A percentile compares a stretch with the other conserved stretches of the same genome.
phyloP scores from a whole-genome alignment of 2,329 filamentous ascomycete genomes.

The Zalaria sp. region DNA sequence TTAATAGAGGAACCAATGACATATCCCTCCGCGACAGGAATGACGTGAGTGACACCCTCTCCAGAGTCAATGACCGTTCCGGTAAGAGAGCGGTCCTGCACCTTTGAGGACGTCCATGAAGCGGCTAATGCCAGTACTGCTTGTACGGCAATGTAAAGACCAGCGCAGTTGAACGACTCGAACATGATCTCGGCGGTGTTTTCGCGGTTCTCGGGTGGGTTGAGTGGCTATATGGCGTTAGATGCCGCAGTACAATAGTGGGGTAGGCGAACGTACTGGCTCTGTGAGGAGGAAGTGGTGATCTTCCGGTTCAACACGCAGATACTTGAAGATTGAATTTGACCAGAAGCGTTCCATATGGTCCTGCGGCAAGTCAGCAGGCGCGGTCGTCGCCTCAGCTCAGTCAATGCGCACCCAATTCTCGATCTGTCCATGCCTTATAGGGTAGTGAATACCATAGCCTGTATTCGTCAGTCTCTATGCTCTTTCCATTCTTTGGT shows the following conservation, averaged over 20 bases:
- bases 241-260: neutral
- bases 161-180: slow-evolving; percentile 98
- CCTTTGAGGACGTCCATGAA: slow-evolving; percentile 97
- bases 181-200: slow-evolving; percentile 99
- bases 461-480: slow-evolving; percentile 34
- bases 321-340: slow-evolving; percentile 99
- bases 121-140: slow-evolving; percentile 91
- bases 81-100: slow-evolving; percentile 87
- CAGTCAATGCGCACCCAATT: slow-evolving; percentile 63
- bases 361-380: slow-evolving; percentile 43
- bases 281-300: slow-evolving; percentile 98
- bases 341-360: slow-evolving; percentile 99
- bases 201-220: slow-evolving; percentile 96
- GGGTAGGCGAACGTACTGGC: slow-evolving; percentile 47
- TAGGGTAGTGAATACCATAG: slow-evolving; percentile 94
- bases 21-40: slow-evolving; percentile 95
- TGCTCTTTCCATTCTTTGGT: neutral
- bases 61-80: slow-evolving; percentile 98
- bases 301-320: slow-evolving; percentile 94
- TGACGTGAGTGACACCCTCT: slow-evolving; percentile 97
- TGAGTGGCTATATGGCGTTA: slow-evolving; percentile 54
- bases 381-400: neutral
- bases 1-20: slow-evolving; percentile 99
- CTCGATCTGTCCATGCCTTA: slow-evolving; percentile 94
- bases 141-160: slow-evolving; percentile 96